phyloP scores from a whole-genome alignment of 2,329 filamentous ascomycete species.

The Colletotrichum magnum region DNA sequence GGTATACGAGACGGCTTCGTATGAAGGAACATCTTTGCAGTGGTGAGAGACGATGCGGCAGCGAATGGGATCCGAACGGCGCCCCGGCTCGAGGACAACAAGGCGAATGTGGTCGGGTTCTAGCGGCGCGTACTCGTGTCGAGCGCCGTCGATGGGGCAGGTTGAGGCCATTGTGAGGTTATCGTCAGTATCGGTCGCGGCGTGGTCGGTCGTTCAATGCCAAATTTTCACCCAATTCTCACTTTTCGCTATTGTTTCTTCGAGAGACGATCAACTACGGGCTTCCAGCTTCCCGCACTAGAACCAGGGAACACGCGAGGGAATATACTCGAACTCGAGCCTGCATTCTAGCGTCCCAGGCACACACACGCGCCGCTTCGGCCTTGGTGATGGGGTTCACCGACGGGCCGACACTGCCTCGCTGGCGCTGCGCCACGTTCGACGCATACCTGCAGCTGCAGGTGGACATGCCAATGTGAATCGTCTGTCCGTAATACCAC shows the following conservation, averaged over 20 bases:
- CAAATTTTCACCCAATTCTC: neutral
- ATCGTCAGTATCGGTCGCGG: too few relatives aligned
- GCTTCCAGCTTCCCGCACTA: neutral
- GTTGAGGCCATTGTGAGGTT: too few relatives aligned
- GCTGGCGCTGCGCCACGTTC: slow-evolving; percentile 13
- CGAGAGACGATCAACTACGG: neutral
- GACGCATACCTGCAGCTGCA: slow-evolving; percentile 13
- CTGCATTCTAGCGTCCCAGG: neutral
- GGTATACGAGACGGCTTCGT: slow-evolving; percentile 24
- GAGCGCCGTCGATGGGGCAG: neutral
- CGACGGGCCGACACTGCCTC: slow-evolving; percentile 13
- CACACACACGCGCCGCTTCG: slow-evolving; percentile 1
- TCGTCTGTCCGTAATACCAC: too few relatives aligned
- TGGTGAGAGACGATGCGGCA: slow-evolving; percentile 6
- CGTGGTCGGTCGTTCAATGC: neutral
- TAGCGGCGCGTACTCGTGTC: neutral
- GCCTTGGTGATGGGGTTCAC: slow-evolving; percentile 18
- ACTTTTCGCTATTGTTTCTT: neutral
- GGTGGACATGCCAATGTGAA: neutral
- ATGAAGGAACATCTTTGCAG: neutral
- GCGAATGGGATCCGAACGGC: neutral
- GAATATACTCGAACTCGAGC: neutral
- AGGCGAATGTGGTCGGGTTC: slow-evolving; percentile 8
- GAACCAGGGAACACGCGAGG: neutral
- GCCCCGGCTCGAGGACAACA: slow-evolving; percentile 1